phyloP scores from a whole-genome alignment of 305 asterid species.

The Fraxinus sp. region DNA sequence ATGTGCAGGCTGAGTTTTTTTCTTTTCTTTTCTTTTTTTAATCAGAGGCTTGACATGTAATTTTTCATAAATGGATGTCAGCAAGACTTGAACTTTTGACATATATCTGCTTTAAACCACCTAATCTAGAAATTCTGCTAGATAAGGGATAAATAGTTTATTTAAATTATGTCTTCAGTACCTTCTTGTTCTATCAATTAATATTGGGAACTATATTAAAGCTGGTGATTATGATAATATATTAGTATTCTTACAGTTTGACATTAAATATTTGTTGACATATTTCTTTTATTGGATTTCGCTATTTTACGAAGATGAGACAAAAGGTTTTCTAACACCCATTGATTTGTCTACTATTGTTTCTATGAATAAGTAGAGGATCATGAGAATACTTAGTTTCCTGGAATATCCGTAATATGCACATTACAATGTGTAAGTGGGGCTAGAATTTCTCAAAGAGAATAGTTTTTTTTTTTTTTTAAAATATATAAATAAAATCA shows the following conservation, averaged over 20 bases:
- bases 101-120: no score
- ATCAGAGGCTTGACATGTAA: neutral
- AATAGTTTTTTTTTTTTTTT: neutral
- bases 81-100: neutral
- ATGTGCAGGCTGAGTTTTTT: neutral
- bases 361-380: neutral
- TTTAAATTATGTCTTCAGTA: neutral
- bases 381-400: neutral
- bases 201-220: neutral
- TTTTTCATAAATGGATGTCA: neutral
- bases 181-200: neutral
- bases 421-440: neutral
- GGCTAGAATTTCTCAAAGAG: neutral
- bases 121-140: neutral
- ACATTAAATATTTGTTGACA: neutral
- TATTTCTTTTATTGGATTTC: neutral
- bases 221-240: neutral
- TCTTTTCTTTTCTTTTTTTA: no score
- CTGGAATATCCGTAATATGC: neutral
- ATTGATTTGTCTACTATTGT: neutral
- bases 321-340: neutral
- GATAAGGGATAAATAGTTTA: neutral
- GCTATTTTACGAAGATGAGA: neutral
- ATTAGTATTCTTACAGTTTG: neutral
- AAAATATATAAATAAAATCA: neutral